Evolutionary conservation across 441 rosid genomes (phyloP).

Genomic region (Populus hybrid): DNA sequence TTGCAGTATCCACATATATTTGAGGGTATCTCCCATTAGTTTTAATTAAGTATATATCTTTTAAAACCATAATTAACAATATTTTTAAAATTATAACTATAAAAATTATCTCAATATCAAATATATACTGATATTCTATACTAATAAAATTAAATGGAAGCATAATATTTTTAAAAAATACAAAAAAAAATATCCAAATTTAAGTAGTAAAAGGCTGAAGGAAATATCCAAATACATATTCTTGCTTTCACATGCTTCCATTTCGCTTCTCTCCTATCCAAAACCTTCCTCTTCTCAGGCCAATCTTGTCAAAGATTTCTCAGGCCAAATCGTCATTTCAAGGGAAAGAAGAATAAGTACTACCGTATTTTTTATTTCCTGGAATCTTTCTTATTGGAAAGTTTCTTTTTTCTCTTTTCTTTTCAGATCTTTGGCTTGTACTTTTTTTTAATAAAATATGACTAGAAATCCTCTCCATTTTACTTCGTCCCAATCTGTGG

Average conservation of each 20-base stretch:
- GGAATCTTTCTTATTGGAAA: too few relatives aligned
- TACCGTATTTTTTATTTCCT: background rate
- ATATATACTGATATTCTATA: background rate
- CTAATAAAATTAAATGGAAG: background rate
- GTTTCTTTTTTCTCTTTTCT: background rate
- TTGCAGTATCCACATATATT: too few relatives aligned
- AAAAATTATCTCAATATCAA: too few relatives aligned
- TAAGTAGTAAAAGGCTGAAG: background rate
- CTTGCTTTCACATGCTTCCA: conserved; percentile 1
- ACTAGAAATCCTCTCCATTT: background rate
- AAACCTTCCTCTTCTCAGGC: background rate
- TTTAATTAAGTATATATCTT: too few relatives aligned
- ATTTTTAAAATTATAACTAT: too few relatives aligned
- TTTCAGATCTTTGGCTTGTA: background rate
- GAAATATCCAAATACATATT: background rate
- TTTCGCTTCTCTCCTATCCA: background rate
- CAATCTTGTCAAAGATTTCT: background rate
- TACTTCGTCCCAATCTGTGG: background rate
- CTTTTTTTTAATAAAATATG: background rate
- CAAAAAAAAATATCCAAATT: background rate
- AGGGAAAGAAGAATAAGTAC: background rate
- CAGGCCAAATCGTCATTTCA: background rate
- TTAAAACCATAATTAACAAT: too few relatives aligned
- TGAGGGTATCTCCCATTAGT: too few relatives aligned
- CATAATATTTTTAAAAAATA: background rate